Base-by-base conservation (phyloP, 1,284 basidiomycete genomes). In the Tylopilus sp. region DNA sequence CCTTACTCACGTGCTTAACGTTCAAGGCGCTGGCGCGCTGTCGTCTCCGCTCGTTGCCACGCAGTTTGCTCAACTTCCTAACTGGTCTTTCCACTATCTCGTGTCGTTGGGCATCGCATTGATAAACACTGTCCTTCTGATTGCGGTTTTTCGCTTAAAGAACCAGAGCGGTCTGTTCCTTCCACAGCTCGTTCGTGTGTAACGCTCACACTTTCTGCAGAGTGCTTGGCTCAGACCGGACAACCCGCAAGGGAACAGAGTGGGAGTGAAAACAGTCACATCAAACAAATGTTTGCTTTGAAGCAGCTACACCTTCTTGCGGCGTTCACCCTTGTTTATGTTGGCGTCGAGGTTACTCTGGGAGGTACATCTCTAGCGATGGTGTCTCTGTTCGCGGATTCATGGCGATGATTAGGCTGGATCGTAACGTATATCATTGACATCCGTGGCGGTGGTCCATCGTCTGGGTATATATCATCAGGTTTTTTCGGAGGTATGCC, bases 81-180 rank as follows among this genome's bases (percentile, higher is more conserved):
- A 65, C 46, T 82, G 82, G 76, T 86, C 83, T 10, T 81, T 80
- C 59, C 82, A 86, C 62, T 89, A 80, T 62, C 69, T 86, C 9
- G 69, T 71, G 10, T 85, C 82, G 0, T 66, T 87, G 3, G 78
- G 76, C 2, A 53, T 88, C 15, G 77, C 81, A 0, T 44, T 76
- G 14, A 46, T 69, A 20, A 85, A 81, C 46, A 66, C 70, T 0
- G 30, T 70, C 7, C 30, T 73, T 3, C 59, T 85, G 12, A 52
- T 74, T 9, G 53, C 60, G 2, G 76, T 82, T 0, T 85, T 88
- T 67, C 71, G 74, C 8, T 66, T 80, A 15, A 75, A 77, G 55
- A 72, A 65, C 7, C 81, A 82, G 55, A 80, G 86, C 46, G 73
- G 81, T 79, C 34, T 29, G 57, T 48, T 37, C 10, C 2, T 35